Conservation (phyloP, 768 basidiomycete species). For the Termitomyces sp. region DNA sequence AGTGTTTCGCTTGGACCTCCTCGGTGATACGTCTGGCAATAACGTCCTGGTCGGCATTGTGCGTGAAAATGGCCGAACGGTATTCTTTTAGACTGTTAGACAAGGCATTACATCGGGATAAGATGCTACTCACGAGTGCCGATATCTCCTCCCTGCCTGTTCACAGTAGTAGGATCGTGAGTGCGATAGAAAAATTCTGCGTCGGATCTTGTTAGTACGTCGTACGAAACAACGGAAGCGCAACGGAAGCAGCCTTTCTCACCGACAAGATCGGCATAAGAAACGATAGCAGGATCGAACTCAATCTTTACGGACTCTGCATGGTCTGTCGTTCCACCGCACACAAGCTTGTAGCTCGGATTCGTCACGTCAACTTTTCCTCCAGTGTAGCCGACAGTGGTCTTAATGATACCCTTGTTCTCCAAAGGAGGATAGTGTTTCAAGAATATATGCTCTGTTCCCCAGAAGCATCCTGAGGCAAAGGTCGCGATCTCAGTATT, state of each 20-base stretch:
- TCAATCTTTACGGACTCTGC: conserved; percentile 86
- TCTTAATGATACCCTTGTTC: conserved; percentile 71
- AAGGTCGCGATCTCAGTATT: conserved; percentile 37
- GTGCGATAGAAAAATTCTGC: conserved; percentile 89
- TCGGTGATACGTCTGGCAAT: conserved; percentile 73
- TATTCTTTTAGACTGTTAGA: conserved; percentile 56
- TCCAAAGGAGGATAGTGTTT: conserved; percentile 69
- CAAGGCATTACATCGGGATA: not conserved
- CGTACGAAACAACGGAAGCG: not conserved
- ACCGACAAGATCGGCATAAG: conserved; percentile 86
- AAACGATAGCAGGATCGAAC: conserved; percentile 74
- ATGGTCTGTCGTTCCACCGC: conserved; percentile 75
- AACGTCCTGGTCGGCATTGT: conserved; percentile 62
- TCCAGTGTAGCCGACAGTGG: conserved; percentile 76
- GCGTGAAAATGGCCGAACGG: conserved; percentile 86
- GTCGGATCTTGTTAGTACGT: not conserved
- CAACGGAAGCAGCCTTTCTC: conserved; percentile 22
- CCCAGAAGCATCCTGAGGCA: conserved; percentile 78
- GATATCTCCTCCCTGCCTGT: conserved; percentile 71
- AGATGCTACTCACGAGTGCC: conserved; percentile 62
- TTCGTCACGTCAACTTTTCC: conserved; percentile 47
- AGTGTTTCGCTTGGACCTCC: conserved; percentile 82
- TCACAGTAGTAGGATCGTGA: conserved; percentile 84
- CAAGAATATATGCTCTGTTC: conserved; percentile 79
- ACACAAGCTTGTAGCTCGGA: conserved; percentile 73